Evolutionary conservation across 2,329 filamentous ascomycete genomes (phyloP).

Genomic region (Xylariaceae sp.): DNA sequence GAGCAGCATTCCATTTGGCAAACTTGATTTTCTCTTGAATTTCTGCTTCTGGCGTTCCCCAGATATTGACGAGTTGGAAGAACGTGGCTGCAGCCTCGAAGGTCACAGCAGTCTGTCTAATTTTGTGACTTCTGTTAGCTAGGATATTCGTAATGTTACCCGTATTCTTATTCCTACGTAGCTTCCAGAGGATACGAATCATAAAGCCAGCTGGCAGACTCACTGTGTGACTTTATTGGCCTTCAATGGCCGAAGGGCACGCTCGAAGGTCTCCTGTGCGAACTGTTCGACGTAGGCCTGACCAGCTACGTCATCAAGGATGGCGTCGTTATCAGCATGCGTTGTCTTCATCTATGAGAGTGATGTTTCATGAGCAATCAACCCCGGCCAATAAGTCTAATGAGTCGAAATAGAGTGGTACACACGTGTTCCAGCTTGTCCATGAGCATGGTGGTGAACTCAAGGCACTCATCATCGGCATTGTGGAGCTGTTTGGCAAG

Average conservation of each 20-base stretch:
- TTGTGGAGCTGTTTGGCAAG: slow-evolving; percentile 76
- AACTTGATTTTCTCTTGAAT: slow-evolving; percentile 86
- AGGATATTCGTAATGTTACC: neutral
- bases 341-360: slow-evolving; percentile 60
- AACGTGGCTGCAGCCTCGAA: slow-evolving; percentile 92
- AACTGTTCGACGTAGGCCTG: slow-evolving; percentile 95
- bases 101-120: slow-evolving; percentile 84
- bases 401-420: neutral
- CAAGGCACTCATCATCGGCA: slow-evolving; percentile 69
- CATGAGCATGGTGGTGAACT: slow-evolving; percentile 81
- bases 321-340: slow-evolving; percentile 73
- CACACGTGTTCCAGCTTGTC: slow-evolving; percentile 78
- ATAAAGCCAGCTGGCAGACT: slow-evolving; percentile 9
- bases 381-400: neutral
- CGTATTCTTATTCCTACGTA: too few species aligned
- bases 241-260: slow-evolving; percentile 76
- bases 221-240: slow-evolving; percentile 81
- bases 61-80: slow-evolving; percentile 81
- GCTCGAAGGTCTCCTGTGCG: slow-evolving; percentile 78
- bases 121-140: slow-evolving; percentile 5
- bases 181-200: too few species aligned
- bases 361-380: slow-evolving; percentile 13
- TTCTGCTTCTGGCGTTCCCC: slow-evolving; percentile 72
- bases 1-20: slow-evolving; percentile 89
- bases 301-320: slow-evolving; percentile 79